Percentiles rank a stretch among this genome's conserved stretches.
These are phyloP conservation scores for Cystofilobasidium macerans DNA, from an alignment of 768 basidiomycete genomes.

Conservation along the genomic window DNA sequence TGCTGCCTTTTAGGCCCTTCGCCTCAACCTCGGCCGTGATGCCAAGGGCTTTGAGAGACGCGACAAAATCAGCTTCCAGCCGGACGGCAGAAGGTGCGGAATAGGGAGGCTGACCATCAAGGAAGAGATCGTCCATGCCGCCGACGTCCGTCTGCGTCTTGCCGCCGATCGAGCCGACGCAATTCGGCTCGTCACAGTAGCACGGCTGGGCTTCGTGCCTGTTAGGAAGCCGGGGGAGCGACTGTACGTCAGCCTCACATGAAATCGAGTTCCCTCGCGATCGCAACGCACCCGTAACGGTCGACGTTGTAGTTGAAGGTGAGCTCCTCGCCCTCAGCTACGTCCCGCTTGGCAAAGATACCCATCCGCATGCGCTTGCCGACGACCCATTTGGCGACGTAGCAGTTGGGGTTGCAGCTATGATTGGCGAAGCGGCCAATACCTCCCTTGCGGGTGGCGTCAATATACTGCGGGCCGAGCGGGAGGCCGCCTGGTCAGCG, in stretches of 20 bases:
- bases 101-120: constrained; percentile 47
- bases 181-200: constrained; percentile 90
- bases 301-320: constrained; percentile 99
- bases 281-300: constrained; percentile 72
- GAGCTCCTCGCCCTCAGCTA: constrained; percentile 29
- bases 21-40: constrained; percentile 82
- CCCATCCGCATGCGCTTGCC: constrained; percentile 87
- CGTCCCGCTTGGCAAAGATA: constrained; percentile 75
- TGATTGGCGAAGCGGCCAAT: constrained; percentile 97
- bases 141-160: constrained; percentile 96
- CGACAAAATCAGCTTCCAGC: neutral
- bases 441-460: constrained; percentile 92
- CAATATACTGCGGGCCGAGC: constrained; percentile 67
- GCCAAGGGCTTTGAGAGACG: constrained; percentile 57
- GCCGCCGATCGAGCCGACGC: constrained; percentile 90
- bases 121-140: constrained; percentile 85
- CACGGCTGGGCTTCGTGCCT: constrained; percentile 92
- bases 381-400: constrained; percentile 95
- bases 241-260: too few species aligned
- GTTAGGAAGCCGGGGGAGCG: neutral
- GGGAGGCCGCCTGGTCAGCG: too few species aligned
- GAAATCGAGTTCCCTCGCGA: too few species aligned
- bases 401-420: constrained; percentile 93
- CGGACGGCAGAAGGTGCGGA: neutral
- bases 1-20: constrained; percentile 70